A percentile compares a stretch with the other conserved stretches of the same genome.
These are phyloP conservation scores for Grigorovia yakushimaensis DNA, from an alignment of 805 yeast species.

Conservation along the genomic window DNA sequence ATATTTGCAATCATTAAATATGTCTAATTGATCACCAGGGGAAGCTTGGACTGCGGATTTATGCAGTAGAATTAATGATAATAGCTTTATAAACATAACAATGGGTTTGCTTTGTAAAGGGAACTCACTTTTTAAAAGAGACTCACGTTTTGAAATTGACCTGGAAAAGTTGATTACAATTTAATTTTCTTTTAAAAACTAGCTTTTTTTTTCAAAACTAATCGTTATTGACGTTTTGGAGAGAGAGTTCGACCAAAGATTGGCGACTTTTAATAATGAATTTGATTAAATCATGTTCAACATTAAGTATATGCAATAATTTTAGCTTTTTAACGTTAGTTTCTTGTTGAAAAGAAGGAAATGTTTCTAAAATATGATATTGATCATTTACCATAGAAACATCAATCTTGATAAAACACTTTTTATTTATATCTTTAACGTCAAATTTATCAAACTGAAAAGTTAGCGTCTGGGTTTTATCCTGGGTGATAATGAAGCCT, in stretches of 20 bases:
- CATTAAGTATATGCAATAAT: background rate
- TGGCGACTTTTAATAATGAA: background rate
- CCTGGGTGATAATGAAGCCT: constrained; percentile 42
- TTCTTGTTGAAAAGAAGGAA: background rate
- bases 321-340: too few relatives aligned
- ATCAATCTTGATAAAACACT: constrained; percentile 37
- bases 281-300: background rate
- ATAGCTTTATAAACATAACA: too few relatives aligned
- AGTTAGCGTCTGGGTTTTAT: constrained; percentile 31
- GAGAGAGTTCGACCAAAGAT: background rate
- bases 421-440: constrained; percentile 32
- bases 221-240: background rate
- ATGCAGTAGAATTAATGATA: too few relatives aligned
- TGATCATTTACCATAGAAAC: constrained; percentile 16
- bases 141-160: too few relatives aligned
- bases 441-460: constrained; percentile 44
- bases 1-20: constrained; percentile 44
- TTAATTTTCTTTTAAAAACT: too few relatives aligned
- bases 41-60: constrained; percentile 32
- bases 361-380: background rate
- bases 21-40: constrained; percentile 52
- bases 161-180: too few relatives aligned
- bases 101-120: too few relatives aligned
- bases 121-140: too few relatives aligned
- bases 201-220: too few relatives aligned